Conservation (phyloP, 1,284 basidiomycete genomes). For the Tremellales sp. region DNA sequence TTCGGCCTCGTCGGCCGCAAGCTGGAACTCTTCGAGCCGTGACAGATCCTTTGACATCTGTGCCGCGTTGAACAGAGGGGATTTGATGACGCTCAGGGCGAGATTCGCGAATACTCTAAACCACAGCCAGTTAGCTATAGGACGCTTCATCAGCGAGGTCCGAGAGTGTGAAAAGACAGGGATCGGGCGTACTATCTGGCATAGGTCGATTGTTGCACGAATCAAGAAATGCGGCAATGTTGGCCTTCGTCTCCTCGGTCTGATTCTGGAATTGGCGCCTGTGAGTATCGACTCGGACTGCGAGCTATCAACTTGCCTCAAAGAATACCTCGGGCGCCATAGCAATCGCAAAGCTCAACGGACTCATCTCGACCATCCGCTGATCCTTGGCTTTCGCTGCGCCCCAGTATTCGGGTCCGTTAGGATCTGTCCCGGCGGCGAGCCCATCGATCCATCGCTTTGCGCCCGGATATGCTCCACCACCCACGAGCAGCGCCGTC, state of each 20-base stretch:
- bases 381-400: constrained; percentile 69
- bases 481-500: constrained; percentile 62
- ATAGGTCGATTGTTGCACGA: constrained; percentile 67
- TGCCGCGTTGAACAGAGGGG: constrained; percentile 56
- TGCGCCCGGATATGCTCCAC: constrained; percentile 55
- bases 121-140: constrained; percentile 70
- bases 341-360: constrained; percentile 67
- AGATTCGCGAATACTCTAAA: constrained; percentile 76
- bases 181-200: constrained; percentile 46
- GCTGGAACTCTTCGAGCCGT: constrained; percentile 73
- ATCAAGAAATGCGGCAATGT: constrained; percentile 64
- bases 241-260: constrained; percentile 54
- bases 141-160: neutral
- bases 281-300: neutral
- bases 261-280: constrained; percentile 46
- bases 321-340: constrained; percentile 64
- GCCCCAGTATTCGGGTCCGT: constrained; percentile 68
- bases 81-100: constrained; percentile 62
- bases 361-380: constrained; percentile 75
- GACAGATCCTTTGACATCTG: constrained; percentile 70
- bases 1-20: constrained; percentile 44
- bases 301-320: constrained; percentile 49
- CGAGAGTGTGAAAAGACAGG: constrained; percentile 54
- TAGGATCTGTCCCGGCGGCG: constrained; percentile 62
- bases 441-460: constrained; percentile 65